Conservation (phyloP, 106 monocot genomes). For the Phalaenopsis equestris region DNA sequence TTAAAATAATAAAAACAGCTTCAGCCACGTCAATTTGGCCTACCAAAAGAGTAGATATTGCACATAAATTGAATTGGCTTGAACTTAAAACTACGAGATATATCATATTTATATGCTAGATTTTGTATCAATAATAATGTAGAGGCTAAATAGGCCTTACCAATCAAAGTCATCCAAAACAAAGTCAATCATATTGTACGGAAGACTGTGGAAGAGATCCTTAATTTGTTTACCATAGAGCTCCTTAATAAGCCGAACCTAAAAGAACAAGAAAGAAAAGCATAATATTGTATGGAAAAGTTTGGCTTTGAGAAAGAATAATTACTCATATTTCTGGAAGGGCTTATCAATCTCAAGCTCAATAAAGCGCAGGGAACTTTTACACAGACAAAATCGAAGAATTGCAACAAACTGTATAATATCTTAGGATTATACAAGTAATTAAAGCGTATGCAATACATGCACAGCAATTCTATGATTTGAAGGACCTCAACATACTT, state of each 20-base stretch:
- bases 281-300: constrained; percentile 4
- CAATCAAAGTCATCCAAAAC: constrained; percentile 80
- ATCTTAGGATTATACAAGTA: neutral
- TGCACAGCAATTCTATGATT: neutral
- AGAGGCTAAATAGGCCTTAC: constrained; percentile 24
- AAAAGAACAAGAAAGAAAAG: constrained; percentile 11
- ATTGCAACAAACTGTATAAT: neutral
- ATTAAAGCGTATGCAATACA: neutral
- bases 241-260: constrained; percentile 92
- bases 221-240: constrained; percentile 85
- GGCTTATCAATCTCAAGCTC: neutral
- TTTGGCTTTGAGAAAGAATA: no score
- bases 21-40: no score
- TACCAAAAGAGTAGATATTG: neutral
- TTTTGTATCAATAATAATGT: neutral
- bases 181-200: constrained; percentile 92
- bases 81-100: neutral
- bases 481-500: neutral
- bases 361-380: neutral
- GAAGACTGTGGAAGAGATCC: constrained; percentile 74
- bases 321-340: neutral
- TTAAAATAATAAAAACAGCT: no score
- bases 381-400: neutral
- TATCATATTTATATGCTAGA: neutral
- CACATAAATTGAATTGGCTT: neutral